Base-by-base conservation (phyloP, 2,329 filamentous ascomycete species). In the Aspergillus floridensis region DNA sequence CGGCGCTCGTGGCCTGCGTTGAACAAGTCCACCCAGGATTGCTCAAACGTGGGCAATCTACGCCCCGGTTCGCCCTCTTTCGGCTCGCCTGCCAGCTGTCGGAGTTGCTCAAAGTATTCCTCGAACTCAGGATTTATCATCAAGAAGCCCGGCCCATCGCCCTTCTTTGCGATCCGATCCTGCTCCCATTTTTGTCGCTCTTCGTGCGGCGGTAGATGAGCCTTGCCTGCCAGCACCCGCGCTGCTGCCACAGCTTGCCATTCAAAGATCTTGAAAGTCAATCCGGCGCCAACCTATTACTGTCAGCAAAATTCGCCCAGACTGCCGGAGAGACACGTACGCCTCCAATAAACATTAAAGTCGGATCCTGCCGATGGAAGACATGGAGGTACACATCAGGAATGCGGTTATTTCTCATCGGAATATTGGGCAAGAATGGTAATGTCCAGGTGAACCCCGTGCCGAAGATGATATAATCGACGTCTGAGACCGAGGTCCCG, bases 191-290 rank as follows among this genome's bases (percentile, higher is more conserved):
- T 69, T 31, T 74, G 65, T 76, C 84, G 84, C 55, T 82, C 82
- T 22, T 76, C 72, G 0, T 75, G 48, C 0, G 80, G 63, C 0
- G 86, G 86, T 1, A 88, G 71, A 0, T 63, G 71, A 0, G 80
- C 80, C 1, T 84, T 77, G 0, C 84, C 84, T 0, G 86, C 81
- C 0, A 88, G 77, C 1, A 87, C 72, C 0, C 86, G 76, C 1
- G 86, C 86, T 0, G 82, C 84, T 2, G 84, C 78, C 0, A 88
- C 86, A 8, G 85, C 85, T 69, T 89, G 86, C 84, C 85, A 88
- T 73, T 89, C 87, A 59, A 87, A 88, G 38, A 88, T 80, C 68
- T 86, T 88, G 74, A 90, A 89, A 0, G 87, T 89, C 29, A 90
- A 63, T 0, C 74, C 74, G 1, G 70, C 74, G 10, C 71, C 70